Base-by-base conservation (phyloP, 2,329 filamentous ascomycete genomes). In the Polychaeton citri region DNA sequence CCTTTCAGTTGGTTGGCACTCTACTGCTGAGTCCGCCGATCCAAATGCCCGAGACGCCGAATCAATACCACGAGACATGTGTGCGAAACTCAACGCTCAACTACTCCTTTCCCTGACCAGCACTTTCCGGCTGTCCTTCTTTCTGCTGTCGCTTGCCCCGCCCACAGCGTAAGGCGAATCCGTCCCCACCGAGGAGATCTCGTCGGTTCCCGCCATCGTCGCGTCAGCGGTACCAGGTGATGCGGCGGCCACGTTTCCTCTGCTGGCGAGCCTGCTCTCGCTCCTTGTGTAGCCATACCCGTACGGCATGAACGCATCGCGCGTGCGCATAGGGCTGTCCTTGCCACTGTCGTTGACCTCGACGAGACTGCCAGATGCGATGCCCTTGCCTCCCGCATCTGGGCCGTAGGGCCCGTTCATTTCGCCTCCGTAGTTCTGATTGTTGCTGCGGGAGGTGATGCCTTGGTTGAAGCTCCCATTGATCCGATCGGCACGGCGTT, bases 401-500 rank as follows among this genome's bases (percentile, higher is more conserved):
- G 40, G 40, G 17, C 21, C 20, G 35, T 43, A 39, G 24, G 17
- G 30, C 15, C 19, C 19, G 8, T 21, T 28, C 32, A 39, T 34
- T 13, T 40, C 36, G 26, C 26, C 32, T 13, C 42, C 35, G 17
- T 34, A 12, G 30, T 12, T 12, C 13, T 3, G 10, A 10, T 16
- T 16, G 9, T 44, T 37, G 15, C 41, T 38, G 28, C 52, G 48
- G 3, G 46, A 43, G n/a, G 56, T 59, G 45, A 59, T 58, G 36
- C 55, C 55, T n/a, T 47, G 50, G 40, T 57, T 57, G 50, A 57
- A 58, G 20, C 49, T 47, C 12, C 40, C 45, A 28, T 37, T 43
- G 36, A 53, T 50, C 13, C 43, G 38, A 49, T 81, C 78, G 59
- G 69, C 76, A 60, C 76, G 81, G 44, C 74, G 74, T 44, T 84